A percentile compares a stretch with the other conserved stretches of the same genome.
Conservation (phyloP, 1,284 basidiomycete genomes). For the Cronartium quercuum region DNA sequence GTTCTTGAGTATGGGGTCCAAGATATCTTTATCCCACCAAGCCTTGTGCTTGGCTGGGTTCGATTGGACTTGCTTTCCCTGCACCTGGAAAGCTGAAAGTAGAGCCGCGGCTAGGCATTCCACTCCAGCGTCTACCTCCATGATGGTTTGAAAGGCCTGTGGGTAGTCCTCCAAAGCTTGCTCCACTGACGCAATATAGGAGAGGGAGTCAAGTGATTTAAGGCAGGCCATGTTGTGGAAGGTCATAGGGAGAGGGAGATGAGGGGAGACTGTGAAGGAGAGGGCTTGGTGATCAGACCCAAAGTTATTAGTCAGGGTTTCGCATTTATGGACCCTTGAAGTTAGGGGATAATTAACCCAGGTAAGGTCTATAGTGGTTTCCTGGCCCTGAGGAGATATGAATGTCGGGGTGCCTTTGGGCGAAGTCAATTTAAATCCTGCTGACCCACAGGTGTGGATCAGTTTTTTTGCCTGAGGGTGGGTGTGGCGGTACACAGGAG, state of each 20-base stretch:
- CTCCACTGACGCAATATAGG: too few relatives aligned
- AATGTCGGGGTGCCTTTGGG: background rate
- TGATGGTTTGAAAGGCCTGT: too few relatives aligned
- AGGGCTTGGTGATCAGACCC: constrained; percentile 22
- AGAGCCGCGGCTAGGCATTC: too few relatives aligned
- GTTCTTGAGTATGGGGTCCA: background rate
- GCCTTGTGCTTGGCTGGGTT: background rate
- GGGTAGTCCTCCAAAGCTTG: too few relatives aligned
- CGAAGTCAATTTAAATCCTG: background rate
- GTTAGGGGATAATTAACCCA: background rate
- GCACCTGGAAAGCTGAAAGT: background rate
- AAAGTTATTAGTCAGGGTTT: background rate
- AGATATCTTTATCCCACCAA: background rate
- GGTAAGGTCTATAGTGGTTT: background rate
- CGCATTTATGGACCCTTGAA: background rate
- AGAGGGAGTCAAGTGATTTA: too few relatives aligned
- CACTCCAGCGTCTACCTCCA: too few relatives aligned
- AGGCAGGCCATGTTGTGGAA: too few relatives aligned
- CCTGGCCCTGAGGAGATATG: background rate
- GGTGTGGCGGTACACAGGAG: background rate
- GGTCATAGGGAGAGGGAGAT: background rate
- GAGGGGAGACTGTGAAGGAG: background rate
- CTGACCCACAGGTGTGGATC: background rate
- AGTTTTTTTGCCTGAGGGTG: background rate
- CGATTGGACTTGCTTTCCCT: background rate